These are phyloP conservation scores for Pseudogymnoascus sp. DNA, from an alignment of 2,329 filamentous ascomycete species.

Conservation along the genomic window DNA sequence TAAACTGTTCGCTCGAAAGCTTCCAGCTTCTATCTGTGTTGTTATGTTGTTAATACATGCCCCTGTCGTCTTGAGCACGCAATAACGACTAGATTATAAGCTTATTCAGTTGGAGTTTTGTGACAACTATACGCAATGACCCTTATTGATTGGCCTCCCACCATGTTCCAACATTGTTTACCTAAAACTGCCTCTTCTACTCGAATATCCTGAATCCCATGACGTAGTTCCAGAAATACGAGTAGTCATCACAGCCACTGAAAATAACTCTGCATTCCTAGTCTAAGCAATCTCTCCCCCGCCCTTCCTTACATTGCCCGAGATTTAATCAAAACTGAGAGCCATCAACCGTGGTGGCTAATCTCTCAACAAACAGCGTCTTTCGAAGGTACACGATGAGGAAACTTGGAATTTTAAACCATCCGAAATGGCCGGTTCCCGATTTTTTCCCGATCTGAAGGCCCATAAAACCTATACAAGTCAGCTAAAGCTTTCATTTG, in stretches of 20 bases:
- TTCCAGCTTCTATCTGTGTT: not conserved
- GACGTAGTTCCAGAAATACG: not conserved
- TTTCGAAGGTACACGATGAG: constrained; percentile 22
- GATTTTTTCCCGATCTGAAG: constrained; percentile 36
- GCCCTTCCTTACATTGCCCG: not conserved
- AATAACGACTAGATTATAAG: not conserved
- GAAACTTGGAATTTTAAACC: constrained; percentile 23
- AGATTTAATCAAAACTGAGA: constrained; percentile 12
- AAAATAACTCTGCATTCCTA: not conserved
- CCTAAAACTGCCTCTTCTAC: not conserved
- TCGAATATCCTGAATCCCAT: not conserved
- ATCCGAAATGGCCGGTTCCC: constrained; percentile 26
- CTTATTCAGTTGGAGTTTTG: not conserved
- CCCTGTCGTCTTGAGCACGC: not conserved
- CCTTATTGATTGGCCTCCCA: not conserved
- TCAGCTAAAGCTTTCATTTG: not conserved
- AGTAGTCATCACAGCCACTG: not conserved
- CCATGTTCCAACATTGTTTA: not conserved
- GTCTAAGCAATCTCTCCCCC: not conserved
- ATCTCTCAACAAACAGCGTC: constrained; percentile 22
- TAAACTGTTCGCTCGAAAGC: not conserved
- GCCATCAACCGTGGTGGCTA: constrained; percentile 19
- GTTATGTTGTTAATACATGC: not conserved
- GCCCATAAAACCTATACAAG: constrained; percentile 16
- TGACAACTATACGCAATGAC: not conserved